phyloP scores from a whole-genome alignment of 306 rosid genomes.

The Vigna mungo region DNA sequence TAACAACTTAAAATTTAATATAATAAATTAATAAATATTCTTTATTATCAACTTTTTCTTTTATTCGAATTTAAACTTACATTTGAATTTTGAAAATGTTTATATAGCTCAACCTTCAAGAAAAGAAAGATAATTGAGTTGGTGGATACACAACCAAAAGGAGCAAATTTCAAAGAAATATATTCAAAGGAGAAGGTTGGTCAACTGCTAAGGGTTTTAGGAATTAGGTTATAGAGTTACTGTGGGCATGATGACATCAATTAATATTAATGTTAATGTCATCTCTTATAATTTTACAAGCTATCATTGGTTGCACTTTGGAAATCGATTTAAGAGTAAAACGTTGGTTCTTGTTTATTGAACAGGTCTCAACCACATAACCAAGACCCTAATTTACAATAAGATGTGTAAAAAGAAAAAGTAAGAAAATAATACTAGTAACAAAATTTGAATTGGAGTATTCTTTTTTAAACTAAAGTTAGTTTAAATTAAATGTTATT shows the following conservation, averaged over 20 bases:
- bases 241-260: conserved; percentile 12
- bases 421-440: no score
- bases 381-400: background rate
- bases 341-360: no score
- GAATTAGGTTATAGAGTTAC: background rate
- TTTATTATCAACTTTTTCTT: no score
- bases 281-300: background rate
- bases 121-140: conserved; percentile 7
- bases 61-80: no score
- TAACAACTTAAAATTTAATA: no score
- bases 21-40: no score
- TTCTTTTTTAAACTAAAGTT: no score
- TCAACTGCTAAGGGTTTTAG: conserved; percentile 3
- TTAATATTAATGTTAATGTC: conserved; percentile 21
- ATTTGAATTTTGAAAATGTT: no score
- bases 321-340: no score
- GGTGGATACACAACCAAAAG: background rate
- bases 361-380: no score
- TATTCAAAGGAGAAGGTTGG: background rate
- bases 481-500: no score
- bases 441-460: no score
- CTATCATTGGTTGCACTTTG: background rate
- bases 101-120: background rate
- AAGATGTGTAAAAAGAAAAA: background rate
- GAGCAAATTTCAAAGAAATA: background rate